Base-by-base conservation (phyloP, 73 alveolate species). In the Tetrahymena thermophila region DNA sequence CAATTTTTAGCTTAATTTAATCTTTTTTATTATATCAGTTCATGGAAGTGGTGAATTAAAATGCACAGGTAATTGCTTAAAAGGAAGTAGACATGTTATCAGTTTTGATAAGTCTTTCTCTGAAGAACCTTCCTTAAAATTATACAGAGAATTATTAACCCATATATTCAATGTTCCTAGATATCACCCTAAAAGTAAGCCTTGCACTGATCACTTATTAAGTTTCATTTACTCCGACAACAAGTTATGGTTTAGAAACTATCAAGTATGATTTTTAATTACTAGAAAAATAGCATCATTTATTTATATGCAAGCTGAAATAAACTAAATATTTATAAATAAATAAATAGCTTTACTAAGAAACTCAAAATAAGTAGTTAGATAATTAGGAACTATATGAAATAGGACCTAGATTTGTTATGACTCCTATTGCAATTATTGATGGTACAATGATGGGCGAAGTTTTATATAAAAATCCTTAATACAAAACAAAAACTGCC, bases 131-230 rank as follows among this genome's bases (percentile, higher is more conserved):
- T 97, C 96, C 94, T 94, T 98, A 95, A 95, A 97, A 94, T 96
- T 98, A 85, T 42, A 98, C 85, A 99, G 98, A 94, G 99, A 98
- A 95, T 94, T 98, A 96, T 94, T 99, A 84, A 95, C 97, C 17
- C 98, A 98, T 94, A 96, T 98, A 5, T 98, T 99, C 95, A 96
- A 96, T 50, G 98, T 99, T 14, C 99, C 99, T 3, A 98, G 96
- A 94, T 97, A 98, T 93, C 99, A 99, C 96, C 99, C 99, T 19
- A 99, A 99, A 97, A 96, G 99, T 84, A 98, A 96, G 98, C 99
- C 99, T 34, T 99, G 99, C 96, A 96, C 98, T 85, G 99, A 99
- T 96, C 99, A 99, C 93, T 98, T 98, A 56, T 96, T 98, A 17
- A 96, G 99, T 71, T 99, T 99, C 98, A 25, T 93, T 93, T 95